phyloP scores from a whole-genome alignment of 345 rosid genomes.

The Punica granatum region DNA sequence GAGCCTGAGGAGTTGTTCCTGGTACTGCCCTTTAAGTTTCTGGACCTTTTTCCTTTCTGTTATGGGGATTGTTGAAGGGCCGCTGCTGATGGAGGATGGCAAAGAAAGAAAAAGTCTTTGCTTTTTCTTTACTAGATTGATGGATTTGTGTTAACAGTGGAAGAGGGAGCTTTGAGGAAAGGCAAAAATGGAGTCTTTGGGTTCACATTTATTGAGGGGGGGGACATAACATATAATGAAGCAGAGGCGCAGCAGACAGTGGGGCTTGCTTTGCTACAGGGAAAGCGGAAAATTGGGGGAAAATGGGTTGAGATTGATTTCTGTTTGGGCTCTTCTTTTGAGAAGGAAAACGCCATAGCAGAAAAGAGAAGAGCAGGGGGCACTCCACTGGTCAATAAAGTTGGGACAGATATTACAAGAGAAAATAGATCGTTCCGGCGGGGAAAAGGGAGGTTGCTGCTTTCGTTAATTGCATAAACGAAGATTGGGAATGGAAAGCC shows the following conservation, averaged over 20 bases:
- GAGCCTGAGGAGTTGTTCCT: conserved; percentile 6
- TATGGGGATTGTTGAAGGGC: conserved; percentile 18
- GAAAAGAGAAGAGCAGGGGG: conserved; percentile 2
- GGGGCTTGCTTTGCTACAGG: neutral
- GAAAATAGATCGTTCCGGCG: neutral
- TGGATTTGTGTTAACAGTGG: neutral
- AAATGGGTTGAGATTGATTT: neutral
- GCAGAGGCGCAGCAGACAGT: neutral
- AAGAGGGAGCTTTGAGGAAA: conserved; percentile 6
- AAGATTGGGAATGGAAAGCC: too few species aligned
- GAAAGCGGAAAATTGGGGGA: neutral
- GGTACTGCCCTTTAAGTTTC: conserved; percentile 6
- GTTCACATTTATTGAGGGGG: conserved; percentile 20
- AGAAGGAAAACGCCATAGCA: conserved; percentile 8
- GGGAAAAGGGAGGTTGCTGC: neutral
- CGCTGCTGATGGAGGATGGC: conserved; percentile 2
- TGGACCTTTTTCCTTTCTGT: conserved; percentile 6
- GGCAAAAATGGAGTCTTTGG: conserved; percentile 7
- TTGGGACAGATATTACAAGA: neutral
- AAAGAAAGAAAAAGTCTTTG: neutral
- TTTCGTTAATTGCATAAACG: neutral
- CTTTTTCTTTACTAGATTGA: neutral
- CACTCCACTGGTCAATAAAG: neutral
- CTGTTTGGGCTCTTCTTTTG: conserved; percentile 40
- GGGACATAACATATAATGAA: conserved; percentile 18